A percentile compares a stretch with the other conserved stretches of the same genome.
phyloP scores from a whole-genome alignment of 345 rosid species.

The Adansonia digitata region DNA sequence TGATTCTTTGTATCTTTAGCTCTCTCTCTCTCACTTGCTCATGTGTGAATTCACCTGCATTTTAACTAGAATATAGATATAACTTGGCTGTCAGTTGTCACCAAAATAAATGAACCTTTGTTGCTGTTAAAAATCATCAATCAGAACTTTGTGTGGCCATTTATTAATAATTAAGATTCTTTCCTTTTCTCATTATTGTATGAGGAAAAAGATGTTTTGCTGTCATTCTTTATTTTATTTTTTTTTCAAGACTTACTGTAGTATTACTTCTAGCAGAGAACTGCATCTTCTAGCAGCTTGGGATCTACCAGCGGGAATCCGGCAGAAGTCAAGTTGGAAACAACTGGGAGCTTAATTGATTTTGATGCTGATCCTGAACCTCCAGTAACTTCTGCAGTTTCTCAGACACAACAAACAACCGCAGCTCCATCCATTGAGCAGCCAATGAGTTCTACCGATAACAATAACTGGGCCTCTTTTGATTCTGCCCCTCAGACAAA shows the following conservation, averaged over 20 bases:
- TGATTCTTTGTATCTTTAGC: not conserved
- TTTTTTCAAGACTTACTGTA: slow-evolving; percentile 8
- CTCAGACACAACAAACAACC: slow-evolving; percentile 38
- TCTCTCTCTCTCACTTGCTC: not conserved
- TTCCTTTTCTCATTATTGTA: not conserved
- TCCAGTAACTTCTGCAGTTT: slow-evolving; percentile 34
- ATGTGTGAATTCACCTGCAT: not conserved
- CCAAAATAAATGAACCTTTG: not conserved
- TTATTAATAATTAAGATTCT: not conserved
- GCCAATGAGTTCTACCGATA: slow-evolving; percentile 33
- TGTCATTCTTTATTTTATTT: not conserved
- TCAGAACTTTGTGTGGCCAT: not conserved
- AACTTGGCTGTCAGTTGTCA: not conserved
- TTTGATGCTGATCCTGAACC: too few species aligned
- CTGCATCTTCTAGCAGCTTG: slow-evolving; percentile 60
- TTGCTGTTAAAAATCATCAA: not conserved
- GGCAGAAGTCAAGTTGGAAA: slow-evolving; percentile 58
- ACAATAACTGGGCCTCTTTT: slow-evolving; percentile 76
- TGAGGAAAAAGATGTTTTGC: not conserved
- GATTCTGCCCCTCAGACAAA: slow-evolving; percentile 41
- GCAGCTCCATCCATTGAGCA: slow-evolving; percentile 37
- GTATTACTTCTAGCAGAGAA: slow-evolving; percentile 42
- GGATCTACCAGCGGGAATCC: slow-evolving; percentile 53
- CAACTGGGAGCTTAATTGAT: slow-evolving; percentile 58
- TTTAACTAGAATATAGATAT: not conserved